Conservation (phyloP, 768 basidiomycete genomes). For the Cystobasidium onofrii region DNA sequence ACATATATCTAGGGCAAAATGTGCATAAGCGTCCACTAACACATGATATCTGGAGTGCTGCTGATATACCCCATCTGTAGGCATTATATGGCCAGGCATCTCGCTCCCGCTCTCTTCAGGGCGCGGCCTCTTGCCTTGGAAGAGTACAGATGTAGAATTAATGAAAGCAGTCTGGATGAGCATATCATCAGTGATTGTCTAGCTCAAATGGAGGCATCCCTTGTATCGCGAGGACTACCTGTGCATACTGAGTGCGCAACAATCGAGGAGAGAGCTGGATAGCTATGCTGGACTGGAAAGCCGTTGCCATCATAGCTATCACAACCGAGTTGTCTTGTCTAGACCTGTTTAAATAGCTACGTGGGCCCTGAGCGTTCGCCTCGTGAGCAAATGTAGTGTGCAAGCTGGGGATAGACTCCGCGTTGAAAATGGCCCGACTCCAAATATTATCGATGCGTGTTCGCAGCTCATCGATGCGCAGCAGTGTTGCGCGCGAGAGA, state of each 20-base stretch:
- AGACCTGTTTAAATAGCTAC: no score
- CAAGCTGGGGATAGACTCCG: no score
- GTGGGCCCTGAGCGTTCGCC: no score
- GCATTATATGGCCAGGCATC: no score
- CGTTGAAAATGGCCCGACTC: slow-evolving; percentile 3
- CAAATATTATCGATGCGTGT: neutral
- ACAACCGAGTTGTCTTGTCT: neutral
- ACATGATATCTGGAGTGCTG: no score
- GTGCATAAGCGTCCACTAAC: no score
- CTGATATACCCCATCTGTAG: no score
- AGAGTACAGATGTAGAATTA: neutral
- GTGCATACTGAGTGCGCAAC: neutral
- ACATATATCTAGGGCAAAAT: no score
- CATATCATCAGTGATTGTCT: neutral
- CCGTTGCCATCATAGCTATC: neutral
- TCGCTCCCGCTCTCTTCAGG: no score
- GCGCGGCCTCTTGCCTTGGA: neutral
- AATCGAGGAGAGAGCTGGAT: neutral
- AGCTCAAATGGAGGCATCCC: neutral
- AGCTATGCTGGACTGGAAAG: neutral
- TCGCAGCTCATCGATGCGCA: neutral
- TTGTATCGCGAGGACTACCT: neutral
- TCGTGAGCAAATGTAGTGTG: no score
- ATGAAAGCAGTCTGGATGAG: slow-evolving; percentile 3
- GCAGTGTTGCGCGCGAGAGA: neutral